A percentile compares a stretch with the other conserved stretches of the same genome.
phyloP scores from a whole-genome alignment of 2,329 filamentous ascomycete genomes.

The Aspergillus sp. region DNA sequence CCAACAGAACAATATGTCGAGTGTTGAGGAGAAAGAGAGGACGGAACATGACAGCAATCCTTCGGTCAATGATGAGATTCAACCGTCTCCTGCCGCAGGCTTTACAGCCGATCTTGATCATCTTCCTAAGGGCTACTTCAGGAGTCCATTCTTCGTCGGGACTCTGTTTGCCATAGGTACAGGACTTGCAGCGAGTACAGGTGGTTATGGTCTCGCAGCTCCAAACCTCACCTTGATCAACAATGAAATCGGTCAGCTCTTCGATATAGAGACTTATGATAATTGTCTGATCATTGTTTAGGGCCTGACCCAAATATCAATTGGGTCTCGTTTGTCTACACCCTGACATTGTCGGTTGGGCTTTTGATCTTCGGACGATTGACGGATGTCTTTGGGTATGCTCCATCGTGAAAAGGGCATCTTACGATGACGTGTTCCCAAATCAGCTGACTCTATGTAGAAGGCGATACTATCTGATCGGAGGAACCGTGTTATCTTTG shows the following conservation, averaged over 20 bases:
- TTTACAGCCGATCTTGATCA: not conserved
- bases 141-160: not conserved
- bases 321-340: not conserved
- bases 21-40: not conserved
- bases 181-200: not conserved
- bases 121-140: not conserved
- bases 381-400: not conserved
- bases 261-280: not conserved
- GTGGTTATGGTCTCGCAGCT: not conserved
- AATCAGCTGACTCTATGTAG: not conserved
- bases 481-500: not conserved
- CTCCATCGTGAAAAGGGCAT: not conserved
- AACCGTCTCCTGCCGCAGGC: not conserved
- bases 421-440: not conserved
- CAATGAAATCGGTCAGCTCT: not conserved
- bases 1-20: not conserved
- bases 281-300: not conserved
- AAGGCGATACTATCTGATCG: not conserved
- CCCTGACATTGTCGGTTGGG: not conserved
- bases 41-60: not conserved
- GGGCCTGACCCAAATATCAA: not conserved
- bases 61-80: not conserved
- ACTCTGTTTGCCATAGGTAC: not conserved
- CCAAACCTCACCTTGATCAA: not conserved
- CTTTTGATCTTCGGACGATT: not conserved